phyloP scores from a whole-genome alignment of 306 rosid genomes.

The Pueraria montana region DNA sequence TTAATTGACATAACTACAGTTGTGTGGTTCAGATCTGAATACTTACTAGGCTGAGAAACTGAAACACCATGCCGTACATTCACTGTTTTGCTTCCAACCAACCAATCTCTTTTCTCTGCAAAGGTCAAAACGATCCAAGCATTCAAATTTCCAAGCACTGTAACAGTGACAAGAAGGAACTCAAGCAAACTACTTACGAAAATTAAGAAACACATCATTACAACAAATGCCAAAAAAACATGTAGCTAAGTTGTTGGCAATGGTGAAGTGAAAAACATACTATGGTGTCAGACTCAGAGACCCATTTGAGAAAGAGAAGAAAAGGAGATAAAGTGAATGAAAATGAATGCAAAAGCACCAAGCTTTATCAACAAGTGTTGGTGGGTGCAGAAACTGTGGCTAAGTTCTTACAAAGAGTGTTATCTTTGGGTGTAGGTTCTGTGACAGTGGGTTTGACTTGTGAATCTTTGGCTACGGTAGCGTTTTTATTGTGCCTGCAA shows the following conservation, averaged over 20 bases:
- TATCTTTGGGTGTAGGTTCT: too few species aligned
- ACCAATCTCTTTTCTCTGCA: slow-evolving; percentile 54
- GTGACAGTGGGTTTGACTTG: too few species aligned
- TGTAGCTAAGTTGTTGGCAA: slow-evolving; percentile 4
- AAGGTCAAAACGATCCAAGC: slow-evolving; percentile 28
- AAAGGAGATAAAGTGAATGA: slow-evolving; percentile 38
- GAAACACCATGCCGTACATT: slow-evolving; percentile 45
- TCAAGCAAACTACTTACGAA: slow-evolving; percentile 16
- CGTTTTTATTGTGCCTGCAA: slow-evolving; percentile 48
- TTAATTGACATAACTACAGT: slow-evolving; percentile 34
- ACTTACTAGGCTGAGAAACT: slow-evolving; percentile 67
- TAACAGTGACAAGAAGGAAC: slow-evolving; percentile 45
- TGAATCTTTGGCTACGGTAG: slow-evolving; percentile 35
- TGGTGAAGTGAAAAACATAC: slow-evolving; percentile 36
- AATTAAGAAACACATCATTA: background rate
- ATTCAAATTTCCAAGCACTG: slow-evolving; percentile 32
- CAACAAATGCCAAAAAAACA: slow-evolving; percentile 2
- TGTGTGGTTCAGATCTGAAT: slow-evolving; percentile 71
- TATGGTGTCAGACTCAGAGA: slow-evolving; percentile 37
- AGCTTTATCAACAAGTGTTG: slow-evolving; percentile 56
- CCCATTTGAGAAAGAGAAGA: slow-evolving; percentile 27
- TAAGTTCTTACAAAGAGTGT: background rate
- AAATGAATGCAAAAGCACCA: slow-evolving; percentile 51
- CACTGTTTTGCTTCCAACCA: slow-evolving; percentile 52
- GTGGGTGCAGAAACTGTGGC: slow-evolving; percentile 48